These are phyloP conservation scores for Plasmodium berghei DNA, from an alignment of 169 alveolate species.

Conservation along the genomic window DNA sequence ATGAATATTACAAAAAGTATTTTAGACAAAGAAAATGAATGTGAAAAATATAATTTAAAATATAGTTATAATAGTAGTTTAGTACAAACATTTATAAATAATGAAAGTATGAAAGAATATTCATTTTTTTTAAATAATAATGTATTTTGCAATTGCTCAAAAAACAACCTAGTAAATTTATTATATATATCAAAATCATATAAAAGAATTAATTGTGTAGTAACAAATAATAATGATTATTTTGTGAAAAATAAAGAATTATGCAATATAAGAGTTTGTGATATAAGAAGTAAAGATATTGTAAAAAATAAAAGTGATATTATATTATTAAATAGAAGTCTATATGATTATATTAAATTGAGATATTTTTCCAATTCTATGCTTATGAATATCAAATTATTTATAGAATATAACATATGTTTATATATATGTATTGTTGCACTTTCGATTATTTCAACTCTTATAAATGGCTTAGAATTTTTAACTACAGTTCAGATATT, in stretches of 20 bases:
- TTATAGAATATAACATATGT: conserved; percentile 49
- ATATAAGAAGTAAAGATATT: conserved; percentile 35
- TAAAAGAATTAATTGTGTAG: conserved; percentile 6
- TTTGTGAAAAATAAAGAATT: not conserved
- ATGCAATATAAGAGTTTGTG: conserved; percentile 34
- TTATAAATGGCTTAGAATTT: conserved; percentile 54
- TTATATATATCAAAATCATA: conserved; percentile 8
- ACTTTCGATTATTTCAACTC: conserved; percentile 42
- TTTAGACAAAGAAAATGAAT: conserved; percentile 1
- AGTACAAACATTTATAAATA: conserved; percentile 3
- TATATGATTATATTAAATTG: conserved; percentile 55
- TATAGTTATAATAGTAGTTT: conserved; percentile 9
- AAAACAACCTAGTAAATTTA: conserved; percentile 5
- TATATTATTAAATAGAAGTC: conserved; percentile 43
- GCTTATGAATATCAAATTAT: conserved; percentile 32
- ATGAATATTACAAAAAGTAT: not conserved
- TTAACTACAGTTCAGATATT: conserved; percentile 52
- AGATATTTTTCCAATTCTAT: conserved; percentile 42
- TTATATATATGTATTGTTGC: conserved; percentile 31
- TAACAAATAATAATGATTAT: conserved; percentile 30
- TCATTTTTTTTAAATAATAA: conserved; percentile 12
- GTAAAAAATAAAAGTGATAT: conserved; percentile 56
- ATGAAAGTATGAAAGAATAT: not conserved
- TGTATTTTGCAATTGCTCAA: conserved; percentile 39
- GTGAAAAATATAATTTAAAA: conserved; percentile 45